Evolutionary conservation across 129 eudicot genomes (phyloP).

Genomic region (Calendula officinalis): DNA sequence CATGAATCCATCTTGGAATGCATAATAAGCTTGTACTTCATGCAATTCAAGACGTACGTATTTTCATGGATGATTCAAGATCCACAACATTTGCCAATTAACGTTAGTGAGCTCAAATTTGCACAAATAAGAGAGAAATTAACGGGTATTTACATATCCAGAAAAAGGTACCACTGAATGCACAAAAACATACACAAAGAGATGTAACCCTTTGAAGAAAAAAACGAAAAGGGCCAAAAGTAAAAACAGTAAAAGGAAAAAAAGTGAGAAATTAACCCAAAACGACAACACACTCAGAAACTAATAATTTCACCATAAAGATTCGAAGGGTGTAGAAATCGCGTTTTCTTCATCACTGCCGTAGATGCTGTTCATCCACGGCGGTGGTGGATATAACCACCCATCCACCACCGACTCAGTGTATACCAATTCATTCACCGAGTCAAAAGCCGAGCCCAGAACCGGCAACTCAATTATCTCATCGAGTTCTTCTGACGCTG

Average conservation of each 20-base stretch:
- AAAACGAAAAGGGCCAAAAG: slow-evolving; percentile 25
- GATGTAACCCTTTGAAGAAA: slow-evolving; percentile 19
- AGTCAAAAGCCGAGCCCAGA: slow-evolving; percentile 40
- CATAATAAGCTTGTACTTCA: slow-evolving; percentile 19
- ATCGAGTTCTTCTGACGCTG: slow-evolving; percentile 48
- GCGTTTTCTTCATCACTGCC: slow-evolving; percentile 12
- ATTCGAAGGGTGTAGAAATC: slow-evolving; percentile 23
- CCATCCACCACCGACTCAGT: slow-evolving; percentile 51
- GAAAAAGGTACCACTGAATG: slow-evolving; percentile 21
- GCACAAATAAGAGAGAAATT: slow-evolving; percentile 3
- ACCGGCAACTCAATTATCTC: slow-evolving; percentile 76
- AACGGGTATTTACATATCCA: slow-evolving; percentile 21
- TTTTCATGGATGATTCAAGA: neutral
- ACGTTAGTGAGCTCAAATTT: slow-evolving; percentile 16
- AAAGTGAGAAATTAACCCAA: neutral
- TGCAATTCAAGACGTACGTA: slow-evolving; percentile 9
- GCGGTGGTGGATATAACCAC: slow-evolving; percentile 62
- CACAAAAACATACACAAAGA: slow-evolving; percentile 13
- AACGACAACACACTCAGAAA: slow-evolving; percentile 1
- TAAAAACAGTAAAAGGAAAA: slow-evolving; percentile 13
- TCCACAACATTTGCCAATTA: slow-evolving; percentile 7
- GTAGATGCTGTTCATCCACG: slow-evolving; percentile 6
- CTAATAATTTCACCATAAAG: slow-evolving; percentile 32
- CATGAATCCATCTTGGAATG: slow-evolving; percentile 1
- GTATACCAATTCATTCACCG: slow-evolving; percentile 35